Evolutionary conservation across 2,329 filamentous ascomycete genomes (phyloP), one percentile per base, ranked within the genome.

Genomic region (Botrytis elliptica): DNA sequence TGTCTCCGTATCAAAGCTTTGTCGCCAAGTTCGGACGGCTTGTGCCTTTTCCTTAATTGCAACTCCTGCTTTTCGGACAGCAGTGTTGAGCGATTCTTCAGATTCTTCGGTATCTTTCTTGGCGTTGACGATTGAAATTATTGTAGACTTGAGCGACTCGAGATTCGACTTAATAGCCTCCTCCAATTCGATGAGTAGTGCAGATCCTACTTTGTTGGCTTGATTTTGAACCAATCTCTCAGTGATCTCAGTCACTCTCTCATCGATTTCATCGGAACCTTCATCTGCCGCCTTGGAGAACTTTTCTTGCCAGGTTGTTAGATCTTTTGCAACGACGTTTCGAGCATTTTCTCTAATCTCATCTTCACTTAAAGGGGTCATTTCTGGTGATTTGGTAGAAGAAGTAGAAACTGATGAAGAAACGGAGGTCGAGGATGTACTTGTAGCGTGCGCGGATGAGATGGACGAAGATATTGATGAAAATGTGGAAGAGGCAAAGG

Each of bases 251-350:
- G 85, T 83, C 62, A 93, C 86, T 33, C 89, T 87, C 44, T 88
- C 85, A 75, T 89, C 86, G 9, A 93, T 84, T 78, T 92, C 89
- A 75, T 91, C 89, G n/a, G 88, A 85, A 9, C 94, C 95, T 81
- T 97, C 94, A 75, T 97, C 92, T 12, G 93, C 93, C 16, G 94
- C 94, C 74, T 91, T 89, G 42, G 92, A 88, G 81, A 97, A 98
- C 80, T 97, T 97, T 75, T 89, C 89, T 82, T 98, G 92, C 95
- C 96, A 99, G 73, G 88, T 87, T 77, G 89, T 88, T 22, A 99
- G 87, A 81, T 99, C 96, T 63, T 91, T 88, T 2, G 90, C 87
- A 60, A 98, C 92, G 76, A 88, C 88, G 79, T 91, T 88, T 63
- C 89, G 89, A 3, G 88, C 88, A 6, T 86, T 87, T 71, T 88